A percentile compares a stretch with the other conserved stretches of the same genome.
Conservation (phyloP, 2,329 filamentous ascomycete species). For the Colletotrichum sp. region DNA sequence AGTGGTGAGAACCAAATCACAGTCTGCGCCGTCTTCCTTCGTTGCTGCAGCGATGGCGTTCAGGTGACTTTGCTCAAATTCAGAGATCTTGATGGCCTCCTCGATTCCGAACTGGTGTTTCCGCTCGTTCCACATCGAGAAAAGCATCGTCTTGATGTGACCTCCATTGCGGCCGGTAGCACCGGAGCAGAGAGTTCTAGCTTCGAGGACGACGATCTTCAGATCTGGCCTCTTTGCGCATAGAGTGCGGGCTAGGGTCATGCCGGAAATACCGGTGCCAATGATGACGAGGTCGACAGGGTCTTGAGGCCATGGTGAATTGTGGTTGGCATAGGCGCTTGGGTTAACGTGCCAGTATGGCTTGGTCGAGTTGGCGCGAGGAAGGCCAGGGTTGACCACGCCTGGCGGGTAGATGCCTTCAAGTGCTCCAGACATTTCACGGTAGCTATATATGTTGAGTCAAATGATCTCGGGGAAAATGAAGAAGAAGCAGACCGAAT, state of each 20-base stretch:
- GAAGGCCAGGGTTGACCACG: conserved; percentile 23
- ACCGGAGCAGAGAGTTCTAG: neutral
- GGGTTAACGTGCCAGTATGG: conserved; percentile 23
- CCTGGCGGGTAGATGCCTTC: conserved; percentile 26
- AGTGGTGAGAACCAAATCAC: conserved; percentile 7
- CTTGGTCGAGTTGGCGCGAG: conserved; percentile 20
- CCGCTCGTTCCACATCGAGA: conserved; percentile 12
- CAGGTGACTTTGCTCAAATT: conserved; percentile 18
- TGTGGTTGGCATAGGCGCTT: neutral
- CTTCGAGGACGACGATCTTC: neutral
- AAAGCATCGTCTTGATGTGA: conserved; percentile 21
- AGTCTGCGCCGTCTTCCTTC: conserved; percentile 6
- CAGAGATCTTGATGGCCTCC: conserved; percentile 9
- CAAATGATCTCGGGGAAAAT: neutral
- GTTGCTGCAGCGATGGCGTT: neutral
- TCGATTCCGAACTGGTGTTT: conserved; percentile 15
- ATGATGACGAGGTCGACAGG: conserved; percentile 25
- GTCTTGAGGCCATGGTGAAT: conserved; percentile 18
- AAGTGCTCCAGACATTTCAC: conserved; percentile 20
- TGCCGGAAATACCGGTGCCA: conserved; percentile 24
- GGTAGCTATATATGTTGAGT: neutral
- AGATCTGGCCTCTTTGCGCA: conserved; percentile 9
- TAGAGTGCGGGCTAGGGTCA: conserved; percentile 15
- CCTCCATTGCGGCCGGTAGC: neutral
- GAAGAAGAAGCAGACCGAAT: neutral